These are phyloP conservation scores for Gracilaria gracilis DNA, from an alignment of 23 red algal genomes.

Conservation along the genomic window DNA sequence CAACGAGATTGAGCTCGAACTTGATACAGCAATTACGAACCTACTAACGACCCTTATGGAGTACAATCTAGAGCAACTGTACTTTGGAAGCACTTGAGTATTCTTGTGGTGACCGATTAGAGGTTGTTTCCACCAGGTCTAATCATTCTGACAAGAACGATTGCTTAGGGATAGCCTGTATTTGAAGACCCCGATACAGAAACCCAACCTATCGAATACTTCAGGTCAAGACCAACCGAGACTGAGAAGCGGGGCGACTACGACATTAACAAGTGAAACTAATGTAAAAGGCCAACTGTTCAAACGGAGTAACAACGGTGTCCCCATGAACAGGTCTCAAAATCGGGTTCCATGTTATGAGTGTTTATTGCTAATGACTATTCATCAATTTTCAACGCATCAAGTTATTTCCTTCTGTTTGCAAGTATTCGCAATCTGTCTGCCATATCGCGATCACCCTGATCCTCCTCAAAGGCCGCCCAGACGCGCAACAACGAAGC, in stretches of 20 bases:
- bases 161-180: background rate
- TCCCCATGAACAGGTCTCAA: background rate
- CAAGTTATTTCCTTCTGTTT: conserved; percentile 19
- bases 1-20: background rate
- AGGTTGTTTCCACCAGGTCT: background rate
- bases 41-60: background rate
- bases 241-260: background rate
- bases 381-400: background rate
- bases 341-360: background rate
- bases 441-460: conserved; percentile 38
- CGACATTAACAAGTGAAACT: background rate
- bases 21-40: background rate
- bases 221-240: background rate
- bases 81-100: too few species aligned
- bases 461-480: conserved; percentile 54
- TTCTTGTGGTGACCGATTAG: too few species aligned
- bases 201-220: background rate
- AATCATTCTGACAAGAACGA: background rate
- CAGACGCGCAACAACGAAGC: conserved; percentile 47
- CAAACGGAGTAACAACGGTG: background rate
- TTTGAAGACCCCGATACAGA: too few species aligned
- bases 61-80: background rate
- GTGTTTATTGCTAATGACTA: too few species aligned
- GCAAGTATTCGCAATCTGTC: conserved; percentile 35
- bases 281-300: background rate